A percentile compares a stretch with the other conserved stretches of the same genome.
Evolutionary conservation across 768 basidiomycete genomes (phyloP).

Genomic region (Russula emetica): DNA sequence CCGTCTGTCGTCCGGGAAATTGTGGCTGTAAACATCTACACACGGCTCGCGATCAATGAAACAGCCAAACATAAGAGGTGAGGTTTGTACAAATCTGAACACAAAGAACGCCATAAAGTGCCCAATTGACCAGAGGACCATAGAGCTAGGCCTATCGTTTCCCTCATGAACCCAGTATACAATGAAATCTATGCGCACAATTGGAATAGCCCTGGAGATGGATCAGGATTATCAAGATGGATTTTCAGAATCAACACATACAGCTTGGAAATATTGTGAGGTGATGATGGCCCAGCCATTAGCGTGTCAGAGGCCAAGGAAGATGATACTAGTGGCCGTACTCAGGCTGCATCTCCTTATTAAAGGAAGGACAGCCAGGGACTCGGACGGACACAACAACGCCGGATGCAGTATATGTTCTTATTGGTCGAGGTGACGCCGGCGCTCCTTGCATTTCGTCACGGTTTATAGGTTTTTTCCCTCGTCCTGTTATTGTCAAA

Average conservation of each 20-base stretch:
- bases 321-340: not conserved
- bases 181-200: not conserved
- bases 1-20: not conserved
- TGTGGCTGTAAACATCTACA: slow-evolving; percentile 5
- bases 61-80: too few species aligned
- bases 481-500: not conserved
- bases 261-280: not conserved
- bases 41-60: not conserved
- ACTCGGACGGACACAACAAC: not conserved
- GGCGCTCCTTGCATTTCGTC: not conserved
- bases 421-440: not conserved
- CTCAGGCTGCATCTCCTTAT: not conserved
- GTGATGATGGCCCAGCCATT: not conserved
- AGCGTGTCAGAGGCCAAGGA: not conserved
- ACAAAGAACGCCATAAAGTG: slow-evolving; percentile 32
- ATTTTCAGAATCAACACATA: not conserved
- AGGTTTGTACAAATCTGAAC: slow-evolving; percentile 33
- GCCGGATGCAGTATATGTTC: not conserved
- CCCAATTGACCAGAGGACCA: slow-evolving; percentile 29
- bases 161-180: not conserved
- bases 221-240: not conserved
- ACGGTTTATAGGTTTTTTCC: not conserved
- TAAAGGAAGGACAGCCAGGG: not conserved
- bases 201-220: not conserved
- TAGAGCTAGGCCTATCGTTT: slow-evolving; percentile 6